A percentile compares a stretch with the other conserved stretches of the same genome.
These are phyloP conservation scores for Termitomyces sp. DNA, from an alignment of 1,284 basidiomycete species.

Conservation along the genomic window DNA sequence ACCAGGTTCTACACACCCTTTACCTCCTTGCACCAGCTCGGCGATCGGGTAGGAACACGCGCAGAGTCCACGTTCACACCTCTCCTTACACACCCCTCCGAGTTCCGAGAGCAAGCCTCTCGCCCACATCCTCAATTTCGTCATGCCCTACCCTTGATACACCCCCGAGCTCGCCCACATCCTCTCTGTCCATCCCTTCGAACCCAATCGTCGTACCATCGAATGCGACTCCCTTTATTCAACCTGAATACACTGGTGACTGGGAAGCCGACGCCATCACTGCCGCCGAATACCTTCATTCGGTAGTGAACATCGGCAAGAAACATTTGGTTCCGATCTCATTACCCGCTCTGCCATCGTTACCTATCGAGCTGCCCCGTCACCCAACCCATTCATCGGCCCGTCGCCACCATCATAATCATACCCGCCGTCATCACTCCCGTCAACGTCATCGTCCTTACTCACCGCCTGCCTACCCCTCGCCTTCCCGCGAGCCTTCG, in stretches of 20 bases:
- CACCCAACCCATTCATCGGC: no score
- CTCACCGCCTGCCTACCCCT: background rate
- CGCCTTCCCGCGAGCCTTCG: conserved; percentile 1
- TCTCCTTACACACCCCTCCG: no score
- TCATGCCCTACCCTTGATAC: no score
- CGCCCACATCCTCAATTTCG: no score
- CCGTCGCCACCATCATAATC: background rate
- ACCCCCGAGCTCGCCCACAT: background rate
- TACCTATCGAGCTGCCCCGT: background rate
- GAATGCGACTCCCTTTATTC: background rate
- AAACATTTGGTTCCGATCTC: background rate
- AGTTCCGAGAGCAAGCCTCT: no score
- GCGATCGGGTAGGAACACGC: no score
- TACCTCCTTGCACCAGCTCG: background rate
- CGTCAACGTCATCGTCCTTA: background rate
- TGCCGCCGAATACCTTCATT: background rate
- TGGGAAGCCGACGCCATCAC: conserved; percentile 14
- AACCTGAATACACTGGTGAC: conserved; percentile 7
- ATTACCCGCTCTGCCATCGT: background rate
- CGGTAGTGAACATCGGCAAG: background rate
- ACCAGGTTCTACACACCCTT: background rate
- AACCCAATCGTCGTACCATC: background rate
- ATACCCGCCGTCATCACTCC: background rate
- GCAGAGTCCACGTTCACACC: no score
- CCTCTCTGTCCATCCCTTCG: background rate